Percentiles rank a stretch among this genome's conserved stretches.
Conservation (phyloP, 1,284 basidiomycete species). For the Cryptococcus floricola region DNA sequence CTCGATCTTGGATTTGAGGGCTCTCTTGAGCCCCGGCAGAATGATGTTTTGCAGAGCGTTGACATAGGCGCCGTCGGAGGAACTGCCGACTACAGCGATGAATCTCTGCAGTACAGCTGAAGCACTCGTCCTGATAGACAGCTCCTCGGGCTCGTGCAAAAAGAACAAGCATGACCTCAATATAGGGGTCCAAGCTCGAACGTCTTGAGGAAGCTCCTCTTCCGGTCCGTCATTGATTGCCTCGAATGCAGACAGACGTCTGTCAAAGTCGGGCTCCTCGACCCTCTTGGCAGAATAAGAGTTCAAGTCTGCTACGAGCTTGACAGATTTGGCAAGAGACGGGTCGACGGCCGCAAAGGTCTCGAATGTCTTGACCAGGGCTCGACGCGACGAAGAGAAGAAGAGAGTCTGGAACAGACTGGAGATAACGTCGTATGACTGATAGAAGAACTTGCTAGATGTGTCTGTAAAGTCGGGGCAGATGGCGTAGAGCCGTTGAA, state of each 20-base stretch:
- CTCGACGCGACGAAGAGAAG: conserved; percentile 63
- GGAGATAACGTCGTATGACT: conserved; percentile 65
- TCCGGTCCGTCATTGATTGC: conserved; percentile 61
- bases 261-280: conserved; percentile 92
- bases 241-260: conserved; percentile 73
- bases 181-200: conserved; percentile 68
- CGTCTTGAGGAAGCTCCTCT: conserved; percentile 24
- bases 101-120: conserved; percentile 74
- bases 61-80: conserved; percentile 51
- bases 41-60: conserved; percentile 63
- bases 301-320: conserved; percentile 70
- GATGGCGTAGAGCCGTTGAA: conserved; percentile 69
- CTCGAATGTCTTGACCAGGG: conserved; percentile 64
- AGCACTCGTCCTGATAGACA: conserved; percentile 82
- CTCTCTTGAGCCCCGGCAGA: conserved; percentile 77
- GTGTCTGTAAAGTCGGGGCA: conserved; percentile 63
- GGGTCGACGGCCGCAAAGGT: conserved; percentile 58
- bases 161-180: conserved; percentile 80
- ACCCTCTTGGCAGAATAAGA: conserved; percentile 76
- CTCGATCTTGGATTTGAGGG: conserved; percentile 75
- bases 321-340: conserved; percentile 54
- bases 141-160: conserved; percentile 83
- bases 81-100: conserved; percentile 59
- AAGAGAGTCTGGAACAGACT: conserved; percentile 72
- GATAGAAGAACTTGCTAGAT: conserved; percentile 55